Conservation (phyloP, 2,329 filamentous ascomycete genomes). For the Fusarium veterinarium region DNA sequence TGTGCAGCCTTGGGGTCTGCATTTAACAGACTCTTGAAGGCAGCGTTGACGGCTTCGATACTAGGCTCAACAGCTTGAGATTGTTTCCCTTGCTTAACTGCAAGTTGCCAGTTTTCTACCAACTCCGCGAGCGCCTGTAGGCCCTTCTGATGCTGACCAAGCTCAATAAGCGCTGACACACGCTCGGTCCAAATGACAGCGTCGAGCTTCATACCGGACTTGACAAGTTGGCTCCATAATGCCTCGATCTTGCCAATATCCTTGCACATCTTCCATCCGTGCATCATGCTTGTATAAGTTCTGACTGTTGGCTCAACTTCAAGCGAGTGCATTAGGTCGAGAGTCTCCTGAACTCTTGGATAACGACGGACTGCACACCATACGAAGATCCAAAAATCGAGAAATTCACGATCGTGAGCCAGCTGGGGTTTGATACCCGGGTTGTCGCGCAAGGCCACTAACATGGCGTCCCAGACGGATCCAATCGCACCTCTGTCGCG, state of each 20-base stretch:
- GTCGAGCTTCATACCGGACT: constrained; percentile 71
- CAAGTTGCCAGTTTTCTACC: constrained; percentile 67
- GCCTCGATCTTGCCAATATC: constrained; percentile 70
- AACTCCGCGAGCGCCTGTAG: constrained; percentile 75
- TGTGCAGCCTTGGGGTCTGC: constrained; percentile 62
- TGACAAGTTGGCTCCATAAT: constrained; percentile 74
- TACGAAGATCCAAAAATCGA: constrained; percentile 56
- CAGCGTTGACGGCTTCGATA: constrained; percentile 76
- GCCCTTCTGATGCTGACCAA: constrained; percentile 65
- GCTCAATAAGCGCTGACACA: constrained; percentile 72
- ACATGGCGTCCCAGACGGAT: constrained; percentile 51
- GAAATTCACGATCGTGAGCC: constrained; percentile 49
- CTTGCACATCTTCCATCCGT: constrained; percentile 71
- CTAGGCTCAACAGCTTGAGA: constrained; percentile 64
- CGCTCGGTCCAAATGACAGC: constrained; percentile 75
- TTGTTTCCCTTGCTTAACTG: constrained; percentile 45
- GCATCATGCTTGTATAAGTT: constrained; percentile 80
- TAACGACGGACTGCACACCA: constrained; percentile 52
- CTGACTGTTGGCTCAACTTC: constrained; percentile 69
- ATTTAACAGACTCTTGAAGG: constrained; percentile 70
- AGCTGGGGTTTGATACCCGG: constrained; percentile 45
- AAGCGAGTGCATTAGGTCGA: constrained; percentile 57
- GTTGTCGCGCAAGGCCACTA: constrained; percentile 38
- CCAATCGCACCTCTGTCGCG: constrained; percentile 47
- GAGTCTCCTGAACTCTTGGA: constrained; percentile 49